Base-by-base conservation (phyloP, 2,329 filamentous ascomycete genomes). In the Cadophora sp. region DNA sequence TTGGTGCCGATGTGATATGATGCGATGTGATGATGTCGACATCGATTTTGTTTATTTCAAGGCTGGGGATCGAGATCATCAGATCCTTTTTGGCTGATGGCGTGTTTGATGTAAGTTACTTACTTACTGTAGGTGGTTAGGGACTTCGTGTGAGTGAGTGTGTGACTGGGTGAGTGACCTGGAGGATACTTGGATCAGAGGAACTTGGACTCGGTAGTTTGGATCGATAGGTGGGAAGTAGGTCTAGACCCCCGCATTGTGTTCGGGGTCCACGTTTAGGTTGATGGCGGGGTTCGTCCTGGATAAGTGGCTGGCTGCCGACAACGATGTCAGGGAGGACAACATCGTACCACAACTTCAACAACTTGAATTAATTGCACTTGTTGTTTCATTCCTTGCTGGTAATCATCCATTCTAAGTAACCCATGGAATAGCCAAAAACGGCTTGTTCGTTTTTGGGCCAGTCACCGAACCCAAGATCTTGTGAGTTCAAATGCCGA, bases 181-280 rank as follows among this genome's bases (percentile, higher is more conserved):
- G 18, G 9, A 56, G 33, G 30, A 7, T 56, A 39, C 27, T 51
- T 51, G 30, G 14, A 45, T 45, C n/a, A 45, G n/a, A 9, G 1
- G 43, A 45, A 45, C 43, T 5, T 39, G 11, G 51, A 39, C 53
- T 56, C 53, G 53, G 53, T 56, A 36, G 27, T 56, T 39, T 33
- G 22, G n/a, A 27, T 39, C n/a, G n/a, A n/a, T n/a, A 47, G 53
- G 20, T 58, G 53, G 36, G 53, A 24, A 24, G 36, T 41, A 22
- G 53, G 53, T 58, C 53, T 41, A 41, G 53, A 58, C 20, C 53
- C 48, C 53, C 53, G 53, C 36, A 58, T 41, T 33, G 7, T 4
- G 53, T 41, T 58, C 33, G 43, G 36, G 33, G 53, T 56, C 36
- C 53, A 56, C 51, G 51, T 39, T 56, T 39, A 39, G 30, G 30